phyloP scores from a whole-genome alignment of 2,329 filamentous ascomycete species.

The Whalleya microplaca region DNA sequence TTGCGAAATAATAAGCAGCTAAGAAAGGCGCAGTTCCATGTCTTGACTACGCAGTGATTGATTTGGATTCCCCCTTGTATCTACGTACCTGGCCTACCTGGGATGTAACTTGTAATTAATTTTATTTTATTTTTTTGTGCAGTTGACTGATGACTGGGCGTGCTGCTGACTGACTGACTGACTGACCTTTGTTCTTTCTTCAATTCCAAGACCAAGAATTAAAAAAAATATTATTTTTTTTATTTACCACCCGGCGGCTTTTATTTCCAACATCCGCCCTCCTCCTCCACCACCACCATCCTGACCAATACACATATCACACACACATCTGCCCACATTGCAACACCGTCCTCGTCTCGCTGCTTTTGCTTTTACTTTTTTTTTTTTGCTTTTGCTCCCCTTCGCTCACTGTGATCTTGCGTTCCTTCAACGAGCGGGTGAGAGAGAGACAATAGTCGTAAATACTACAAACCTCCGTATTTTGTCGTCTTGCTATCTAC shows the following conservation, averaged over 20 bases:
- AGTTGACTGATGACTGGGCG: slow-evolving; percentile 12
- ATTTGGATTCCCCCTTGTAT: neutral
- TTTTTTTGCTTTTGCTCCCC: slow-evolving; percentile 22
- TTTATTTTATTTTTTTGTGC: slow-evolving; percentile 24
- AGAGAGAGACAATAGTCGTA: slow-evolving; percentile 25
- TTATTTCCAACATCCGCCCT: slow-evolving; percentile 26
- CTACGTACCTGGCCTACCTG: neutral
- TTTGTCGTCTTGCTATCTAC: slow-evolving; percentile 32
- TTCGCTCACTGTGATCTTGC: slow-evolving; percentile 16
- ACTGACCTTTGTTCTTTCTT: slow-evolving; percentile 22
- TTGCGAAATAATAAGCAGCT: slow-evolving; percentile 8
- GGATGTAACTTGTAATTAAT: slow-evolving; percentile 3
- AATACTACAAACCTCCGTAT: slow-evolving; percentile 12
- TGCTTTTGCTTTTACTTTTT: slow-evolving; percentile 27
- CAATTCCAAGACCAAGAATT: slow-evolving; percentile 23
- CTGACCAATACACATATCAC: slow-evolving; percentile 30
- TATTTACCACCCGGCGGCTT: slow-evolving; percentile 27
- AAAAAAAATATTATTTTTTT: slow-evolving; percentile 23
- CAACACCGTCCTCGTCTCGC: slow-evolving; percentile 28
- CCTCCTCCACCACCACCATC: slow-evolving; percentile 18
- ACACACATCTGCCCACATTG: slow-evolving; percentile 28
- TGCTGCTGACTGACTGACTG: no score
- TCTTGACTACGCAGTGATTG: neutral
- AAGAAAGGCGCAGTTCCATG: slow-evolving; percentile 18
- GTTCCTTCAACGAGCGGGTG: slow-evolving; percentile 33